Evolutionary conservation across 768 basidiomycete genomes (phyloP).

Genomic region (Suillus ampliporus): DNA sequence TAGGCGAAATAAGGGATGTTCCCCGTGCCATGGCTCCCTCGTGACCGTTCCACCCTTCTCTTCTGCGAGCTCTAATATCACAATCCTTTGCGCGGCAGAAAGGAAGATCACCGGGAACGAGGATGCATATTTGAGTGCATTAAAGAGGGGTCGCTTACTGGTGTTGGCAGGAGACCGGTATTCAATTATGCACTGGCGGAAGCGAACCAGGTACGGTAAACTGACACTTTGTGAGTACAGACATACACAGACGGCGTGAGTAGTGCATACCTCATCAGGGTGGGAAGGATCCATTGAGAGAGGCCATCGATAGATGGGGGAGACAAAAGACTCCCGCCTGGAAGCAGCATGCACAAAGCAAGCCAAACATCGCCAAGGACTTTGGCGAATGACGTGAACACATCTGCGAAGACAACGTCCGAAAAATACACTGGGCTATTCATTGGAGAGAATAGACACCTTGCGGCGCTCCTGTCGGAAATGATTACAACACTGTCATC

Average conservation of each 20-base stretch:
- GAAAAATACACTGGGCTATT: slow-evolving; percentile 78
- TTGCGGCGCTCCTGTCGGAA: slow-evolving; percentile 61
- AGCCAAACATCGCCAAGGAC: slow-evolving; percentile 95
- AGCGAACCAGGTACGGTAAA: slow-evolving; percentile 87
- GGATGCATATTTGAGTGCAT: slow-evolving; percentile 95
- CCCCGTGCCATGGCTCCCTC: slow-evolving; percentile 69
- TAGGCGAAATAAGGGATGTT: slow-evolving; percentile 79
- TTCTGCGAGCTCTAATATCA: slow-evolving; percentile 62
- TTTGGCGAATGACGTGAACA: slow-evolving; percentile 96
- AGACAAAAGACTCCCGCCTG: slow-evolving; percentile 74
- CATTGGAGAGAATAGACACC: slow-evolving; percentile 74
- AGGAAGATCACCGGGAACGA: slow-evolving; percentile 96
- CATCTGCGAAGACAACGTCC: slow-evolving; percentile 93
- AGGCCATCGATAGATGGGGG: slow-evolving; percentile 67
- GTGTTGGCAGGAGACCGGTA: slow-evolving; percentile 67
- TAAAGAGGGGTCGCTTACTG: slow-evolving; percentile 78
- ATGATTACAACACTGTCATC: slow-evolving; percentile 1
- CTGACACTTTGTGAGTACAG: slow-evolving; percentile 39
- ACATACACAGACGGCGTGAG: neutral
- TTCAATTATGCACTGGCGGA: slow-evolving; percentile 94
- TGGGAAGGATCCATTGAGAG: slow-evolving; percentile 78
- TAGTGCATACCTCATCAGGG: slow-evolving; percentile 79
- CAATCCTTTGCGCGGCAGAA: slow-evolving; percentile 85
- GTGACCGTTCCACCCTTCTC: slow-evolving; percentile 50
- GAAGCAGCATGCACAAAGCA: slow-evolving; percentile 84